Percentiles rank a stretch among this genome's conserved stretches.
Conservation (phyloP, 1,139 yeast species). For the Saccharomyces pastorianus region DNA sequence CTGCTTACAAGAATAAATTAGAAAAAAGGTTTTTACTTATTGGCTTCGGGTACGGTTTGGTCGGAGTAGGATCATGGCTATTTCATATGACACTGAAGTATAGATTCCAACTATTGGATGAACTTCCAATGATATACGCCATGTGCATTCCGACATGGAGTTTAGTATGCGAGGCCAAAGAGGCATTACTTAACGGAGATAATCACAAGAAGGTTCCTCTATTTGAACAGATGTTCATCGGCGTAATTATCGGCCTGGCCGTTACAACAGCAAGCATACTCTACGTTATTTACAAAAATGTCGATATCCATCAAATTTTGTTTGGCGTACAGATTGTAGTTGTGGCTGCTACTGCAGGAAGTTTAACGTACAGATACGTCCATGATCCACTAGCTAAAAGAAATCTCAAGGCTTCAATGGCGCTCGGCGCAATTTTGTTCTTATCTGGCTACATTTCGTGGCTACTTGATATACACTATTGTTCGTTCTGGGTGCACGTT, state of each 20-base stretch:
- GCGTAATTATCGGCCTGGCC: conserved; percentile 39
- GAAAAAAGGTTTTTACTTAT: conserved; percentile 64
- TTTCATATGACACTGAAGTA: conserved; percentile 90
- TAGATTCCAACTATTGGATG: conserved; percentile 83
- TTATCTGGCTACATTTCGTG: conserved; percentile 67
- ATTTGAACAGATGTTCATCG: neutral
- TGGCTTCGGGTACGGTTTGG: conserved; percentile 74
- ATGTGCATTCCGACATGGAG: conserved; percentile 93
- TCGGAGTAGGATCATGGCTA: conserved; percentile 86
- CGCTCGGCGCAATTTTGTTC: conserved; percentile 53
- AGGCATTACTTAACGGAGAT: conserved; percentile 13
- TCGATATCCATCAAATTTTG: conserved; percentile 75
- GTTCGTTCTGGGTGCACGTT: conserved; percentile 48
- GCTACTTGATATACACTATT: conserved; percentile 69
- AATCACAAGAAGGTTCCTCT: conserved; percentile 37
- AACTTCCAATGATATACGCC: conserved; percentile 93
- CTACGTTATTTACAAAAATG: conserved; percentile 67
- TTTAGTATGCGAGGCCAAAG: conserved; percentile 51
- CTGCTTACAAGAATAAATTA: conserved; percentile 49
- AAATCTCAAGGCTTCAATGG: conserved; percentile 47
- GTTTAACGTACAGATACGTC: conserved; percentile 45
- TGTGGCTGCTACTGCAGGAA: conserved; percentile 47
- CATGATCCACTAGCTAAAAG: conserved; percentile 39
- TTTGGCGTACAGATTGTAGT: conserved; percentile 48
- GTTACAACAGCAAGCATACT: conserved; percentile 49